Conservation (phyloP, 345 rosid species). For the Geranium brycei region DNA sequence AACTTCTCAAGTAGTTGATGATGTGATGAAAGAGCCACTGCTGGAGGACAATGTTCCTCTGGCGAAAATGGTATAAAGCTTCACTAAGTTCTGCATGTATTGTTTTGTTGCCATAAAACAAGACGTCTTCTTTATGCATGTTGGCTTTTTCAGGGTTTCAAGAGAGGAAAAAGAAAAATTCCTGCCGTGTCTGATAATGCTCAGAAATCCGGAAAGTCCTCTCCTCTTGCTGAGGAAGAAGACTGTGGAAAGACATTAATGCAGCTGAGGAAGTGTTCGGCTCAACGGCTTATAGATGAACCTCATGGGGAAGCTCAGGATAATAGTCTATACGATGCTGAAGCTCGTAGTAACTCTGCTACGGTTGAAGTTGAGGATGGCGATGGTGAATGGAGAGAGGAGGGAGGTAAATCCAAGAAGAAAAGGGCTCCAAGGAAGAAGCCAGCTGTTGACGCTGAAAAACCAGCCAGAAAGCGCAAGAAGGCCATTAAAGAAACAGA, state of each 20-base stretch:
- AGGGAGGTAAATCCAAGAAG: slow-evolving; percentile 15
- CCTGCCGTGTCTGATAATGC: slow-evolving; percentile 7
- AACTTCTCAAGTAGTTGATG: slow-evolving; percentile 8
- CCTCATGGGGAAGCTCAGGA: slow-evolving; percentile 23
- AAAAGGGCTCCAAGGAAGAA: slow-evolving; percentile 23
- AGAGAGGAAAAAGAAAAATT: slow-evolving; percentile 13
- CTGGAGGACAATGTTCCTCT: not conserved
- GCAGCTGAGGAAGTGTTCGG: slow-evolving; percentile 20
- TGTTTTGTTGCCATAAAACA: slow-evolving; percentile 1
- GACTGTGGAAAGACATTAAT: slow-evolving; percentile 19
- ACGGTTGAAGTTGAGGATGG: slow-evolving; percentile 14
- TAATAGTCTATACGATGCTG: slow-evolving; percentile 13
- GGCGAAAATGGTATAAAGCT: not conserved
- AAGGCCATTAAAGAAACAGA: slow-evolving; percentile 23
- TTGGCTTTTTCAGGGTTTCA: slow-evolving; percentile 12
- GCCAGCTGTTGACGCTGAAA: slow-evolving; percentile 20
- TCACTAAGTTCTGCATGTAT: not conserved
- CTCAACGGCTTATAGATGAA: slow-evolving; percentile 22
- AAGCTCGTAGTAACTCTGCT: slow-evolving; percentile 15
- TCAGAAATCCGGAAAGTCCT: slow-evolving; percentile 12
- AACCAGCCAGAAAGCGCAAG: slow-evolving; percentile 25
- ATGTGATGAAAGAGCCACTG: not conserved
- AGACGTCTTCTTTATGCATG: not conserved
- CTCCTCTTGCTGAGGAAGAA: slow-evolving; percentile 8
- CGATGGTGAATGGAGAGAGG: slow-evolving; percentile 19